Conservation (phyloP, 73 alveolate genomes). For the Tetrahymena malaccensis region DNA sequence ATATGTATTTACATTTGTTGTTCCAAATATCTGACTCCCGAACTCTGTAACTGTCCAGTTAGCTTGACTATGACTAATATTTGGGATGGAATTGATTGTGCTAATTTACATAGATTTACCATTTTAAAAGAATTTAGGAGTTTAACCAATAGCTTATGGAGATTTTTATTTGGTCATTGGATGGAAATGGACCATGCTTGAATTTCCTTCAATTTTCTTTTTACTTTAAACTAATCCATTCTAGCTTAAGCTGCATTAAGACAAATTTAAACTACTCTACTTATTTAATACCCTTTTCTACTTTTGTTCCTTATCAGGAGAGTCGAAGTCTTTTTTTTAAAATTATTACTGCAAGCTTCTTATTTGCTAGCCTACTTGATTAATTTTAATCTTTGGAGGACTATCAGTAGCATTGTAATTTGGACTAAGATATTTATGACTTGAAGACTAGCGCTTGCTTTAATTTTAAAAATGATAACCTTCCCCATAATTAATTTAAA, state of each 20-base stretch:
- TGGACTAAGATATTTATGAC: not conserved
- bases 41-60: not conserved
- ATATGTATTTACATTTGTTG: not conserved
- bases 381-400: not conserved
- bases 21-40: not conserved
- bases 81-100: not conserved
- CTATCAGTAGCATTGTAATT: not conserved
- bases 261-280: not conserved
- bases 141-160: not conserved
- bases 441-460: not conserved
- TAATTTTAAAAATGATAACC: not conserved
- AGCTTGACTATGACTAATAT: not conserved
- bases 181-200: not conserved
- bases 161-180: not conserved
- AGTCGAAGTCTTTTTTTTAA: not conserved
- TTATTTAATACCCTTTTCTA: not conserved
- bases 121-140: not conserved
- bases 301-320: not conserved
- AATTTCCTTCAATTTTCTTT: not conserved
- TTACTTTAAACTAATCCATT: not conserved
- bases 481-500: not conserved
- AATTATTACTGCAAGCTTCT: not conserved
- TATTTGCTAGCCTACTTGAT: not conserved
- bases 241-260: not conserved
- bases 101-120: not conserved